Conservation (phyloP, 2,329 filamentous ascomycete species). For the Cercospora sp. region DNA sequence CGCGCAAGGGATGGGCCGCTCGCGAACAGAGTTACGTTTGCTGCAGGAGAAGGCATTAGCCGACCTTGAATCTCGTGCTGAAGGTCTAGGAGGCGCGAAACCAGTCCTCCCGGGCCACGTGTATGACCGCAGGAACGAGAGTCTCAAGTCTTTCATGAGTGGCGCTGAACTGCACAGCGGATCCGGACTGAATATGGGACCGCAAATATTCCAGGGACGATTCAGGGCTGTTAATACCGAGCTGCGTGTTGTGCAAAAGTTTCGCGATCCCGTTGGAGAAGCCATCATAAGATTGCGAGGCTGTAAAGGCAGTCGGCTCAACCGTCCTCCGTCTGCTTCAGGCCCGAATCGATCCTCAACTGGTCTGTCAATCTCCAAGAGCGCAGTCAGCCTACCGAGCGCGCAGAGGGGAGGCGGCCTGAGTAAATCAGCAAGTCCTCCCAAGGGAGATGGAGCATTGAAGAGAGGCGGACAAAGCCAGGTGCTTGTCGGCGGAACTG, state of each 20-base stretch:
- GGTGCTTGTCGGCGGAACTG: conserved; percentile 9
- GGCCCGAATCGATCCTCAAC: conserved; percentile 13
- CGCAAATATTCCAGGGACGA: conserved; percentile 40
- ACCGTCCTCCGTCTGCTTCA: conserved; percentile 16
- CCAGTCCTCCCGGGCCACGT: conserved; percentile 36
- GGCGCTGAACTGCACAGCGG: conserved; percentile 18
- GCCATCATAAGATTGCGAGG: conserved; percentile 31
- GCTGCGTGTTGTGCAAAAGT: conserved; percentile 39
- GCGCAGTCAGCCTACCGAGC: conserved; percentile 27
- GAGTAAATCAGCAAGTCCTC: conserved; percentile 28
- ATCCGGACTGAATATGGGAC: conserved; percentile 30
- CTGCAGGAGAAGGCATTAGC: conserved; percentile 39
- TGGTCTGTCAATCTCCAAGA: conserved; percentile 27
- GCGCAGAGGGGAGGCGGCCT: conserved; percentile 21
- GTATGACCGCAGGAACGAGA: conserved; percentile 40
- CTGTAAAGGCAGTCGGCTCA: conserved; percentile 29
- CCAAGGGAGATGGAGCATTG: conserved; percentile 19
- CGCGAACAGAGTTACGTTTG: conserved; percentile 37
- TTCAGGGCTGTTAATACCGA: conserved; percentile 40
- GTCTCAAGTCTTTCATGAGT: conserved; percentile 37
- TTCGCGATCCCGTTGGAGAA: conserved; percentile 38
- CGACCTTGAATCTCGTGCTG: conserved; percentile 34
- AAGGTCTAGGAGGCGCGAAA: conserved; percentile 21
- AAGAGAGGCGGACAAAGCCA: conserved; percentile 21
- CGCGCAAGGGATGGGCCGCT: conserved; percentile 31